Base-by-base conservation (phyloP, 768 basidiomycete species). In the Boletus tomentosulus region DNA sequence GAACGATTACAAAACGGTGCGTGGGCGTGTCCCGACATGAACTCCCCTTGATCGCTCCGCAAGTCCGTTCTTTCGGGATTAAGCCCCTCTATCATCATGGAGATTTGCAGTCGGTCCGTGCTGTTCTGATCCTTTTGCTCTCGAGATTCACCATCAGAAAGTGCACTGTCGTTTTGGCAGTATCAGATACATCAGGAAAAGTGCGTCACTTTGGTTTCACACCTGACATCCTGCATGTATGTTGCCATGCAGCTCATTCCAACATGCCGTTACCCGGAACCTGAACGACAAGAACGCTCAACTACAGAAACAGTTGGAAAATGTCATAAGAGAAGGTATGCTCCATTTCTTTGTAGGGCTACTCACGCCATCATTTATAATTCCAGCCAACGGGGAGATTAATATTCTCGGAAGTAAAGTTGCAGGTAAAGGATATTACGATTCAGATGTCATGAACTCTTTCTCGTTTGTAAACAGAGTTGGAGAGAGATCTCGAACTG, bases 1-100 rank as follows among this genome's bases (percentile, higher is more conserved):
- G 4, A 93, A 93, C 65, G 91, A 93, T 69, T 93, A 92, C 72
- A 93, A 92, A 74, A 93, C 91, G 46, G 91, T 87, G 70, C 76
- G 76, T 78, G 73, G 69, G 73, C 66, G 53, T 56, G 30, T 44
- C 22, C 44, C 51, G 38, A 33, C 31, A 19, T 50, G 51, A 16
- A 24, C 34, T 42, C 12, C 30, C 37, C 22, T 56, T 57, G 47
- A 55, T 24, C 42, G 38, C 24, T 38, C 30, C 43, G 13, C 57
- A 58, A 93, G 90, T 92, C 91, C 19, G 91, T 93, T 54, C 74
- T 93, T 44, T 91, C 91, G 27, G 91, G 91, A 1, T 68, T 93
- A 43, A 82, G 78, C 27, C 91, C 91, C 13, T 80, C 85, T 1
- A 80, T 78, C 28, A 85, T 92, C 50, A 70, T 92, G 49, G 91